Evolutionary conservation across 805 yeast species (phyloP).

Genomic region (Debaryomyces maramus): DNA sequence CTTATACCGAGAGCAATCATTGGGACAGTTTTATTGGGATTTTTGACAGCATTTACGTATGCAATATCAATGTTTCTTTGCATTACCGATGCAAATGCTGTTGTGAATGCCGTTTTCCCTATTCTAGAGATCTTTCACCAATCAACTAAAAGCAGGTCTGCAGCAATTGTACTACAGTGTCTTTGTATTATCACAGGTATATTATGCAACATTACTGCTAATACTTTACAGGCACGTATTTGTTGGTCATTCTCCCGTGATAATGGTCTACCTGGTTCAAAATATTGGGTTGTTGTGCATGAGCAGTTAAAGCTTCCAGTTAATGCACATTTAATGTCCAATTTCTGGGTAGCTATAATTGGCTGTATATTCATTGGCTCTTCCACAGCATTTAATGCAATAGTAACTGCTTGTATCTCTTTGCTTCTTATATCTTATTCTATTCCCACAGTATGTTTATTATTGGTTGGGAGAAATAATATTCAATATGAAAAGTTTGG

Average conservation of each 20-base stretch:
- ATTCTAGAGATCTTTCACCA: conserved; percentile 42
- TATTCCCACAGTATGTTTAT: conserved; percentile 36
- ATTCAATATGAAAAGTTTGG: conserved; percentile 43
- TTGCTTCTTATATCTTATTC: conserved; percentile 36
- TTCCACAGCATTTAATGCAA: conserved; percentile 41
- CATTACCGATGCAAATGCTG: conserved; percentile 29
- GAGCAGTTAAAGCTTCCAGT: conserved; percentile 40
- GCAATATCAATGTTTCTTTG: conserved; percentile 43
- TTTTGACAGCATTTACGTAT: conserved; percentile 39
- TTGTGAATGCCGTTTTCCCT: conserved; percentile 36
- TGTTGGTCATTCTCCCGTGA: conserved; percentile 47
- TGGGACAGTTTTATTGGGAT: conserved; percentile 42
- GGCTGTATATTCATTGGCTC: conserved; percentile 39
- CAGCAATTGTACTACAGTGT: conserved; percentile 37
- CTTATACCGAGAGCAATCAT: conserved; percentile 41
- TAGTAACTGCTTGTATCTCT: conserved; percentile 35
- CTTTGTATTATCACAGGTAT: conserved; percentile 35
- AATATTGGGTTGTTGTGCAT: conserved; percentile 36
- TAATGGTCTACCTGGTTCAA: conserved; percentile 44
- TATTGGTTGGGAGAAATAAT: conserved; percentile 37
- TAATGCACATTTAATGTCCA: conserved; percentile 40
- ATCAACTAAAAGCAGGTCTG: conserved; percentile 33
- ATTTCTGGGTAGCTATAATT: conserved; percentile 33
- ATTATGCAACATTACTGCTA: conserved; percentile 41
- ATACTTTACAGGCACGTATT: conserved; percentile 46